Evolutionary conservation across 2,329 filamentous ascomycete species (phyloP).

Genomic region (Hymenotorrendiella dingleyae): DNA sequence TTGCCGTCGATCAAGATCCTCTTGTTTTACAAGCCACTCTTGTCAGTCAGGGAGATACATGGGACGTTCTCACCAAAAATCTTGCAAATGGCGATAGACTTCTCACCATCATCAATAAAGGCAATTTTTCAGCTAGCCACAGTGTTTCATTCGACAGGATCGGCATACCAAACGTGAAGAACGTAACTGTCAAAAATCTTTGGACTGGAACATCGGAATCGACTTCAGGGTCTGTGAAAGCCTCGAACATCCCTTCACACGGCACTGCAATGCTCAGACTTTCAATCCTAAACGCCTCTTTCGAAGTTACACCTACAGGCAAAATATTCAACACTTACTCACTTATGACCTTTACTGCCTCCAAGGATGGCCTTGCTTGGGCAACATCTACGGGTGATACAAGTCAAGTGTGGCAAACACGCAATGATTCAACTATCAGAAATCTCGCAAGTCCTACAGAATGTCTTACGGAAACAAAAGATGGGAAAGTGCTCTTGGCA

Average conservation of each 20-base stretch:
- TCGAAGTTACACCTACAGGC: slow-evolving; percentile 35
- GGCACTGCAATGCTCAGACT: slow-evolving; percentile 36
- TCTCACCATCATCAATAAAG: slow-evolving; percentile 41
- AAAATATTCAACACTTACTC: slow-evolving; percentile 45
- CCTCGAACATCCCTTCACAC: slow-evolving; percentile 35
- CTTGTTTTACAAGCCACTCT: slow-evolving; percentile 35
- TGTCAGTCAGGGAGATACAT: slow-evolving; percentile 37
- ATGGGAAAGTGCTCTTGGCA: slow-evolving; percentile 24
- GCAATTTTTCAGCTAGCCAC: slow-evolving; percentile 30
- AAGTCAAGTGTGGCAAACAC: slow-evolving; percentile 39
- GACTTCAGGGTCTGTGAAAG: slow-evolving; percentile 27
- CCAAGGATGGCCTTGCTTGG: slow-evolving; percentile 27
- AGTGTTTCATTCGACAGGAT: slow-evolving; percentile 26
- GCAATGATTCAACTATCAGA: slow-evolving; percentile 31
- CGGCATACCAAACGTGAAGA: slow-evolving; percentile 21
- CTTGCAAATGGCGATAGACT: slow-evolving; percentile 42
- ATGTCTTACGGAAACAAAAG: slow-evolving; percentile 37
- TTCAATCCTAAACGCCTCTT: slow-evolving; percentile 25
- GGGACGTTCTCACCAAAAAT: slow-evolving; percentile 42
- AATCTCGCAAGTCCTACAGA: slow-evolving; percentile 31
- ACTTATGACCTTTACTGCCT: slow-evolving; percentile 35
- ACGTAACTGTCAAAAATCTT: slow-evolving; percentile 35
- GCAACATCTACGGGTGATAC: slow-evolving; percentile 34
- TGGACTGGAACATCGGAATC: slow-evolving; percentile 37
- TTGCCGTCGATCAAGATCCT: slow-evolving; percentile 25